Conservation (phyloP, 2,329 filamentous ascomycete species). For the Ambrosiella beaveri region DNA sequence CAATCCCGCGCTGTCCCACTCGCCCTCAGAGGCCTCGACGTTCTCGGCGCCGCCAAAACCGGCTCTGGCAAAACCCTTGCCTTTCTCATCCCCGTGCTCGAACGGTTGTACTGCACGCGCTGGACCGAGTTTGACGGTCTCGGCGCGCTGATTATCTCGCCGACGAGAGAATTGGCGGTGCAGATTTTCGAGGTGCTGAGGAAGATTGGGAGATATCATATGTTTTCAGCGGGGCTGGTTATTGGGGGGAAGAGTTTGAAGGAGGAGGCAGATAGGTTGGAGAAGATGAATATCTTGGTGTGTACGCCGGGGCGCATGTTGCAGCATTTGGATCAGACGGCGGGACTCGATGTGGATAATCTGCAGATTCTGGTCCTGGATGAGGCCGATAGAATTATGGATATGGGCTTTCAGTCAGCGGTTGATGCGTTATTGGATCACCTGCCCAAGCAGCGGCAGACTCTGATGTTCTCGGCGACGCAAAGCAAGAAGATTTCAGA, state of each 20-base stretch:
- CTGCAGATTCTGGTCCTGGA: constrained; percentile 86
- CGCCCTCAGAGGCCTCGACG: constrained; percentile 69
- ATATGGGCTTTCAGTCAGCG: constrained; percentile 86
- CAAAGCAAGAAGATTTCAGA: constrained; percentile 92
- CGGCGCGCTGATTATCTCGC: constrained; percentile 81
- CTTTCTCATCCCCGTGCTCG: constrained; percentile 79
- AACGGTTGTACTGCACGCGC: constrained; percentile 75
- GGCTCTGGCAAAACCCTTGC: constrained; percentile 91
- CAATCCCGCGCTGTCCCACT: constrained; percentile 78
- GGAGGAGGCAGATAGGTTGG: constrained; percentile 69
- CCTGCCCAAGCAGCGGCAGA: constrained; percentile 70
- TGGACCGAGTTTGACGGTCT: constrained; percentile 86
- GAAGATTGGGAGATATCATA: constrained; percentile 75
- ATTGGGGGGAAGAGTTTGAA: constrained; percentile 85
- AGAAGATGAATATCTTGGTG: constrained; percentile 91
- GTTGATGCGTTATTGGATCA: constrained; percentile 90
- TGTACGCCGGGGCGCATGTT: constrained; percentile 90
- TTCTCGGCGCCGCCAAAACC: constrained; percentile 88
- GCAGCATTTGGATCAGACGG: constrained; percentile 89
- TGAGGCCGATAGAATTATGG: constrained; percentile 90
- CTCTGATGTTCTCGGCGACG: constrained; percentile 86
- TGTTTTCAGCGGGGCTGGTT: constrained; percentile 80
- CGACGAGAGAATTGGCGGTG: constrained; percentile 84
- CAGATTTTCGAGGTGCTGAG: constrained; percentile 92
- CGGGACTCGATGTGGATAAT: constrained; percentile 75